These are phyloP conservation scores for Globisporangium canariense DNA, from an alignment of 352 stramenopile genomes.

Conservation along the genomic window DNA sequence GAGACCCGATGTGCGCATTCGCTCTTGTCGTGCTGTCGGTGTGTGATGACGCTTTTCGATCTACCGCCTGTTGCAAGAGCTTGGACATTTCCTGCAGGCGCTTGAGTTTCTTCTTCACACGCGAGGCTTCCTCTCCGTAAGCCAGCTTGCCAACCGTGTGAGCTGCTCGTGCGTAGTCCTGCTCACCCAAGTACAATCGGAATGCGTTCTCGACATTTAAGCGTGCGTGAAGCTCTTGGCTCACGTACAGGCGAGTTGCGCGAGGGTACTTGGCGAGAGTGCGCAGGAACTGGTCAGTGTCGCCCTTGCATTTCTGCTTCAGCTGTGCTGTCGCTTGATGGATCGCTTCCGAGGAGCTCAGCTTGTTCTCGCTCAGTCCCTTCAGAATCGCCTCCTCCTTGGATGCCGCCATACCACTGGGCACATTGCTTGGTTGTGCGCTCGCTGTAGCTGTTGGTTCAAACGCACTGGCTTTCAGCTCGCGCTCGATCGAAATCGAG, in stretches of 20 bases:
- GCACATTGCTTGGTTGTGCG: background rate
- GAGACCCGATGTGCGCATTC: constrained; percentile 6
- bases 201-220: constrained; percentile 32
- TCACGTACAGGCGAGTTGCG: constrained; percentile 34
- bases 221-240: constrained; percentile 34
- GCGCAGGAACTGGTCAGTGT: constrained; percentile 30
- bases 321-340: constrained; percentile 41
- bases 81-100: constrained; percentile 36
- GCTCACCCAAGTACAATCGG: constrained; percentile 21
- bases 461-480: constrained; percentile 22
- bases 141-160: constrained; percentile 38
- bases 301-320: constrained; percentile 16
- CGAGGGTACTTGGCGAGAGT: constrained; percentile 45
- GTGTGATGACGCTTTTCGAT: background rate
- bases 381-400: constrained; percentile 46
- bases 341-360: constrained; percentile 46
- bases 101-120: constrained; percentile 27
- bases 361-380: constrained; percentile 35
- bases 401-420: background rate
- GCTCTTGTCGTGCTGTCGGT: background rate
- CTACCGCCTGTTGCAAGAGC: constrained; percentile 24
- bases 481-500: constrained; percentile 30
- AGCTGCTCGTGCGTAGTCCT: constrained; percentile 32
- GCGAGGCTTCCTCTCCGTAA: constrained; percentile 41
- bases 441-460: background rate